Conservation (phyloP, 75 land plant species). For the Larix kaempferi region DNA sequence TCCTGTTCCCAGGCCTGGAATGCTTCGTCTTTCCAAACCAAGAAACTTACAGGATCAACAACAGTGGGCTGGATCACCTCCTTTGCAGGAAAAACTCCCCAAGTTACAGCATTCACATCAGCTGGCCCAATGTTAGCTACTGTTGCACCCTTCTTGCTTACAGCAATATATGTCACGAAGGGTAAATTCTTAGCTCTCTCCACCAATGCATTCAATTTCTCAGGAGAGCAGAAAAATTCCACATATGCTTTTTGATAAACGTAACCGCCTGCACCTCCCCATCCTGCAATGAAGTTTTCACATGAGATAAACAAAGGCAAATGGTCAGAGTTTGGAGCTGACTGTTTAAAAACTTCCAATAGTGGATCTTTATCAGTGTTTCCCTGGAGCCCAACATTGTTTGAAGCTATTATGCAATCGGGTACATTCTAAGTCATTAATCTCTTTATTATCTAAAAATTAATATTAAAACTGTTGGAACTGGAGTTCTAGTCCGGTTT, state of each 20-base stretch:
- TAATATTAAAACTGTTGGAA: background rate
- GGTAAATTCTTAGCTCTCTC: slow-evolving; percentile 55
- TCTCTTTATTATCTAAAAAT: background rate
- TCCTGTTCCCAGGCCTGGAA: slow-evolving; percentile 82
- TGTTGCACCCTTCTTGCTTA: slow-evolving; percentile 69
- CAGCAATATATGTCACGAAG: slow-evolving; percentile 78
- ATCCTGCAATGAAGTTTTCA: slow-evolving; percentile 38
- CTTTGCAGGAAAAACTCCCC: slow-evolving; percentile 99
- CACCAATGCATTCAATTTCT: slow-evolving; percentile 53
- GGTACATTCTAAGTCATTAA: background rate
- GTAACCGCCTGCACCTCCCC: slow-evolving; percentile 96
- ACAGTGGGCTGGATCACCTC: slow-evolving; percentile 96
- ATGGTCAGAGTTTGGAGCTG: background rate
- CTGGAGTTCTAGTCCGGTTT: background rate
- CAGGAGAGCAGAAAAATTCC: slow-evolving; percentile 86
- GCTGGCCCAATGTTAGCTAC: slow-evolving; percentile 57
- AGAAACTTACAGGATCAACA: slow-evolving; percentile 90
- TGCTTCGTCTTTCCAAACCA: slow-evolving; percentile 98
- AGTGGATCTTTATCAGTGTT: background rate
- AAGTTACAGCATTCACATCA: slow-evolving; percentile 91
- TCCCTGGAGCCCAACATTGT: background rate
- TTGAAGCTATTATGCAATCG: background rate
- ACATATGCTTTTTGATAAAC: slow-evolving; percentile 98
- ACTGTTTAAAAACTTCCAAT: background rate
- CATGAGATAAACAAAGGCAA: background rate